Percentiles rank a stretch among this genome's conserved stretches.
Conservation (phyloP, 139 green algal species). For the Nannochloris sp. region DNA sequence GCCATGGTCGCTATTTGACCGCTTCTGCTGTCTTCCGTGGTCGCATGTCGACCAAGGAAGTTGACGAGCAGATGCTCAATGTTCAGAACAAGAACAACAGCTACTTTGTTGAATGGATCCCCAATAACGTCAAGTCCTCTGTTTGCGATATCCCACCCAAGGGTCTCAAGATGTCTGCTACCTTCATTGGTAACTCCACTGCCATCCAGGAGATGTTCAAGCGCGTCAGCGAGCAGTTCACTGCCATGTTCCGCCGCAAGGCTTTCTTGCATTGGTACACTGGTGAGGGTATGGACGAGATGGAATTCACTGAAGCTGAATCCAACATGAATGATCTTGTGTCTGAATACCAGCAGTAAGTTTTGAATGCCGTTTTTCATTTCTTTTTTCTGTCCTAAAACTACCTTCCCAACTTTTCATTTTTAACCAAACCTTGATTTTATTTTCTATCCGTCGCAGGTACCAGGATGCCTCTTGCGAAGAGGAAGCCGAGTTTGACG, state of each 20-base stretch:
- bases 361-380: slow-evolving; percentile 1
- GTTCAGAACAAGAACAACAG: slow-evolving; percentile 99
- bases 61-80: slow-evolving; percentile 99
- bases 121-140: slow-evolving; percentile 98
- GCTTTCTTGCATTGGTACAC: slow-evolving; percentile 99
- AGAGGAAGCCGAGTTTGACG: too few relatives aligned
- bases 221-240: slow-evolving; percentile 96
- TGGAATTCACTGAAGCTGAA: slow-evolving; percentile 99
- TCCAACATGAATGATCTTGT: slow-evolving; percentile 98
- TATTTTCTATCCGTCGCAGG: not conserved
- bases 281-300: slow-evolving; percentile 99
- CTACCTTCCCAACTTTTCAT: not conserved
- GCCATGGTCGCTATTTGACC: slow-evolving; percentile 96
- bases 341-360: slow-evolving; percentile 99
- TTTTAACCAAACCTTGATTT: not conserved
- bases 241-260: slow-evolving; percentile 98
- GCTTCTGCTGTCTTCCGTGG: slow-evolving; percentile 94
- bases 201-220: slow-evolving; percentile 95
- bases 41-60: slow-evolving; percentile 96
- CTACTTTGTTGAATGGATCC: slow-evolving; percentile 99
- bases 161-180: slow-evolving; percentile 95
- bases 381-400: not conserved
- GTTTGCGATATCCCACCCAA: slow-evolving; percentile 95
- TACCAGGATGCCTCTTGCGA: not conserved
- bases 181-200: slow-evolving; percentile 94